phyloP scores from a whole-genome alignment of 2,329 filamentous ascomycete species.

The Lojkania enalia region DNA sequence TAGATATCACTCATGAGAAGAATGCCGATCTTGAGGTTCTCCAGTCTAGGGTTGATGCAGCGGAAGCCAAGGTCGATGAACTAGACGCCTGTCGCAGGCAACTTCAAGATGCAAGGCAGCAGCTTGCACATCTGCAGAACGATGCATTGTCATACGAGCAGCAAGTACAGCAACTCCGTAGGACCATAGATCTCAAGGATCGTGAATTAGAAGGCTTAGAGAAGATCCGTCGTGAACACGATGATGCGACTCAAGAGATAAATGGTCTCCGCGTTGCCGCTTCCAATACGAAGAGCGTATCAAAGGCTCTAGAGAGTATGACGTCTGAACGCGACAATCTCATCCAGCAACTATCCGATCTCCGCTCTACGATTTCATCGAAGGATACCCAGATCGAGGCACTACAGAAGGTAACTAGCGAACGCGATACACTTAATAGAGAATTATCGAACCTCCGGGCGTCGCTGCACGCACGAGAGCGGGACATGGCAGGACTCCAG shows the following conservation, averaged over 20 bases:
- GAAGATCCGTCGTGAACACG: conserved; percentile 33
- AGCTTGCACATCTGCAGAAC: conserved; percentile 35
- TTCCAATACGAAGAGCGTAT: conserved; percentile 35
- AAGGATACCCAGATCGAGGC: conserved; percentile 42
- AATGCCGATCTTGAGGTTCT: conserved; percentile 44
- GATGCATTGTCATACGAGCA: conserved; percentile 35
- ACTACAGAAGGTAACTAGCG: conserved; percentile 38
- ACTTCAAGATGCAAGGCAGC: conserved; percentile 39
- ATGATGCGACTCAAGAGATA: conserved; percentile 39
- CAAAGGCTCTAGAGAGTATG: conserved; percentile 29
- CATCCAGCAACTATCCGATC: conserved; percentile 33
- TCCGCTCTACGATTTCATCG: conserved; percentile 33
- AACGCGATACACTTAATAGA: conserved; percentile 34
- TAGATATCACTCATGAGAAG: conserved; percentile 43
- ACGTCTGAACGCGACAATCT: conserved; percentile 39
- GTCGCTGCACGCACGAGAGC: conserved; percentile 37
- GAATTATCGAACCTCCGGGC: conserved; percentile 36
- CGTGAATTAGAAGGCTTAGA: conserved; percentile 34
- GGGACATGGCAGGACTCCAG: conserved; percentile 33
- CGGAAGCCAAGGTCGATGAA: conserved; percentile 40
- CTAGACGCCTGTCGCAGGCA: conserved; percentile 42
- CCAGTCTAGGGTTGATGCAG: conserved; percentile 39
- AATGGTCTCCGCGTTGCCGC: conserved; percentile 30
- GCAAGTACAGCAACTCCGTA: conserved; percentile 37
- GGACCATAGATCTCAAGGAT: conserved; percentile 33